Evolutionary conservation across 352 stramenopile genomes (phyloP).

Genomic region (Aphanomyces cochlioides): DNA sequence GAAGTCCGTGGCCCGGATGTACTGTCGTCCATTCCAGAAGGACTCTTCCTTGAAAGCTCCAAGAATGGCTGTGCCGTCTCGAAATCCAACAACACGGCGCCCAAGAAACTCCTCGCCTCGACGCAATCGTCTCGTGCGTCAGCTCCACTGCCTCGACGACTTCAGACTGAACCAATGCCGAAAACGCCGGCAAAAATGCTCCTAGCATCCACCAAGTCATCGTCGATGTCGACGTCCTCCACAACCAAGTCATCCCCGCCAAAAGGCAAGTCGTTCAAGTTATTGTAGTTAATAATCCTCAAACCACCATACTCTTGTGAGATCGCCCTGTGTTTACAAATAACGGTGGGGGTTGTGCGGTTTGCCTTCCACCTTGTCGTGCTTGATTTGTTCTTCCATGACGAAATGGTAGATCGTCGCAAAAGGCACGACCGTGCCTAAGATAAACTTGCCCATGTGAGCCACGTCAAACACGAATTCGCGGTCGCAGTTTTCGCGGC

Average conservation of each 20-base stretch:
- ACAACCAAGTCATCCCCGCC: not conserved
- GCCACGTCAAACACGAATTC: constrained; percentile 25
- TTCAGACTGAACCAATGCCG: no score
- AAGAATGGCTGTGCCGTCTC: not conserved
- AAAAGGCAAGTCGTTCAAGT: constrained; percentile 8
- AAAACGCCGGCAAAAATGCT: no score
- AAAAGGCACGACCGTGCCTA: constrained; percentile 12
- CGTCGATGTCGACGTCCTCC: no score
- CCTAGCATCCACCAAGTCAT: no score
- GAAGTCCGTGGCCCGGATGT: constrained; percentile 57
- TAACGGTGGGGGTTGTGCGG: constrained; percentile 25
- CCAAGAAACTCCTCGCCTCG: constrained; percentile 14
- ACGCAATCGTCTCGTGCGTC: no score
- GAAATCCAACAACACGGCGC: not conserved
- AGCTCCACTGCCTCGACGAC: no score
- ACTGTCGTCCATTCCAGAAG: constrained; percentile 29
- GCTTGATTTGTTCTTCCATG: constrained; percentile 29
- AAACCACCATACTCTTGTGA: not conserved
- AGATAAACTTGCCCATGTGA: constrained; percentile 28
- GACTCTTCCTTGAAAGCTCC: constrained; percentile 20
- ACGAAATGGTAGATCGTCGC: constrained; percentile 15
- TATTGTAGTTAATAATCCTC: constrained; percentile 17
- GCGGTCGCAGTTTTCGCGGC: constrained; percentile 29
- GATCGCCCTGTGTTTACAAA: not conserved
- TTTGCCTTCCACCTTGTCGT: constrained; percentile 29